These are phyloP conservation scores for Leccinum ochraceum DNA, from an alignment of 768 basidiomycete species.

Conservation along the genomic window DNA sequence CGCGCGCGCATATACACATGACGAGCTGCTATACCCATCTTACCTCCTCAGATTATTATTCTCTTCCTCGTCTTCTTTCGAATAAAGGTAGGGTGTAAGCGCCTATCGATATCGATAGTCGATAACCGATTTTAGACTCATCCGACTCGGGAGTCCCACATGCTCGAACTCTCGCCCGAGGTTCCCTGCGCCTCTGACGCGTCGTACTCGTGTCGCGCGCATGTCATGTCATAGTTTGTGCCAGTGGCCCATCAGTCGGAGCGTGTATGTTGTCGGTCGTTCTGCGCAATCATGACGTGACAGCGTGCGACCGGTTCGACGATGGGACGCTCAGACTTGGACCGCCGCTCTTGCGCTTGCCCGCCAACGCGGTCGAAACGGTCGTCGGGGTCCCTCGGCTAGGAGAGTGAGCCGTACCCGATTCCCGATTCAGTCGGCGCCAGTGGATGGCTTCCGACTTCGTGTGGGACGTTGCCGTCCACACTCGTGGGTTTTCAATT, in stretches of 20 bases:
- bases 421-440: background rate
- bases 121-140: background rate
- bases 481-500: background rate
- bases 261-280: background rate
- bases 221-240: background rate
- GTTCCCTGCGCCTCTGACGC: background rate
- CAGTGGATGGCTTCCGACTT: too few relatives aligned
- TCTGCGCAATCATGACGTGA: background rate
- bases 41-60: background rate
- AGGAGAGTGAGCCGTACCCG: background rate
- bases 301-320: background rate
- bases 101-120: background rate
- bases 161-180: background rate
- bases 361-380: background rate
- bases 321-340: background rate
- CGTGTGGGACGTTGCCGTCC: background rate
- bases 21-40: background rate
- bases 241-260: background rate
- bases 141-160: background rate
- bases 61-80: background rate
- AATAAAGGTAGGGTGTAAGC: background rate
- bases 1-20: background rate
- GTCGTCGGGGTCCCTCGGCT: background rate
- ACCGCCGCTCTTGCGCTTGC: background rate
- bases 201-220: background rate